A percentile compares a stretch with the other conserved stretches of the same genome.
Conservation (phyloP, 2,329 filamentous ascomycete species). For the Colletotrichum chlorophyti region DNA sequence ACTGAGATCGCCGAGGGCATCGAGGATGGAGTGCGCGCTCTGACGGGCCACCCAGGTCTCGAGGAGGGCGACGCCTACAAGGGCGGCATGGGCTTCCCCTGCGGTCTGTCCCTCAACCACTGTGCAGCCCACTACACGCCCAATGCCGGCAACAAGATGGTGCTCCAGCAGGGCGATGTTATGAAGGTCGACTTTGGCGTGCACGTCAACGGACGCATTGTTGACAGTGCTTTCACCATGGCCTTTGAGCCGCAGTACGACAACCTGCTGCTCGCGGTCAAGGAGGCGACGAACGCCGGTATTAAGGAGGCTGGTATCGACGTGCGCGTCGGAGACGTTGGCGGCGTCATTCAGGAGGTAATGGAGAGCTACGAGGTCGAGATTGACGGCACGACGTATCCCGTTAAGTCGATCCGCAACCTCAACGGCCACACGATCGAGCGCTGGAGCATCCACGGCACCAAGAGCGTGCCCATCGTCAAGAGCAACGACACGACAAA, state of each 20-base stretch:
- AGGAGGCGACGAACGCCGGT: slow-evolving; percentile 80
- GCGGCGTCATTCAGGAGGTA: slow-evolving; percentile 74
- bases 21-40: slow-evolving; percentile 78
- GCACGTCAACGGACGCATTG: slow-evolving; percentile 80
- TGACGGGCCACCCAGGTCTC: slow-evolving; percentile 79
- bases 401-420: slow-evolving; percentile 75
- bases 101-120: slow-evolving; percentile 83
- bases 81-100: slow-evolving; percentile 87
- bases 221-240: slow-evolving; percentile 83
- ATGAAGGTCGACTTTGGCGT: slow-evolving; percentile 87
- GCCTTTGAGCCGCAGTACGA: slow-evolving; percentile 79
- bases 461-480: slow-evolving; percentile 81
- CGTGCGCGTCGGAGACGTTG: slow-evolving; percentile 76
- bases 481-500: slow-evolving; percentile 79
- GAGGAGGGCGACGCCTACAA: slow-evolving; percentile 80
- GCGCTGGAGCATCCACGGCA: slow-evolving; percentile 79
- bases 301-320: slow-evolving; percentile 81
- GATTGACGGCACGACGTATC: slow-evolving; percentile 70
- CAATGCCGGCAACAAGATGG: slow-evolving; percentile 83
- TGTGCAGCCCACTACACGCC: slow-evolving; percentile 88
- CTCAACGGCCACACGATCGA: slow-evolving; percentile 79
- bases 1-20: slow-evolving; percentile 87
- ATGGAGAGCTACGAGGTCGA: slow-evolving; percentile 83
- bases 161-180: slow-evolving; percentile 76
- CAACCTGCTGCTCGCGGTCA: slow-evolving; percentile 76